Conservation (phyloP, 441 rosid species). For the Hura crepitans region DNA sequence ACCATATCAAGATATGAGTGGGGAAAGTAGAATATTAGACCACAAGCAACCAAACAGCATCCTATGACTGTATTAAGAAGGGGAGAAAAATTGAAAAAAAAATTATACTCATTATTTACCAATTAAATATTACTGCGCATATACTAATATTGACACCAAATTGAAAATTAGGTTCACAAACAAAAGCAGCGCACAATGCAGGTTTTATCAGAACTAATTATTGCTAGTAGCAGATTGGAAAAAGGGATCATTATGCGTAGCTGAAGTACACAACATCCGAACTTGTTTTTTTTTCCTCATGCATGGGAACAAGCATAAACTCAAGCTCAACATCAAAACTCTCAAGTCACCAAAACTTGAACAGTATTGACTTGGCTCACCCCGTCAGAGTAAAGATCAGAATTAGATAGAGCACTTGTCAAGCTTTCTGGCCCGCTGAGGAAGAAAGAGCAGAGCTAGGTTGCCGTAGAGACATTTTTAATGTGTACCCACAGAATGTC, state of each 20-base stretch:
- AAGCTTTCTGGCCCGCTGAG: background rate
- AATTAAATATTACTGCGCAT: background rate
- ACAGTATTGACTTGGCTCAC: background rate
- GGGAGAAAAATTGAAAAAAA: background rate
- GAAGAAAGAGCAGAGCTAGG: background rate
- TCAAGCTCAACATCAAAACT: background rate
- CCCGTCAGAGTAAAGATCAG: background rate
- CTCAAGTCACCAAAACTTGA: background rate
- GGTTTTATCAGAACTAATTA: background rate
- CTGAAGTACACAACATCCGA: background rate
- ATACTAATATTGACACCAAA: background rate
- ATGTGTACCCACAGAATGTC: background rate
- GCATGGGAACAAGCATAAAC: background rate
- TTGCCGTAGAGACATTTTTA: background rate
- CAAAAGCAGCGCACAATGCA: background rate
- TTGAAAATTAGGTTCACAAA: background rate
- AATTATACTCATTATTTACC: too few relatives aligned
- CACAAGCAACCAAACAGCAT: too few relatives aligned
- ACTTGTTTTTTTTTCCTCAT: background rate
- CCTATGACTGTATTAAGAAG: too few relatives aligned
- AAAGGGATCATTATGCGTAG: background rate
- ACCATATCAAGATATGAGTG: constrained; percentile 1
- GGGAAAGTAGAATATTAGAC: background rate
- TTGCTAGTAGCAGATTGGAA: background rate
- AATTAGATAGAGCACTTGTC: background rate